Base-by-base conservation (phyloP, 108 stramenopile genomes). In the Skeletonema tropicum region DNA sequence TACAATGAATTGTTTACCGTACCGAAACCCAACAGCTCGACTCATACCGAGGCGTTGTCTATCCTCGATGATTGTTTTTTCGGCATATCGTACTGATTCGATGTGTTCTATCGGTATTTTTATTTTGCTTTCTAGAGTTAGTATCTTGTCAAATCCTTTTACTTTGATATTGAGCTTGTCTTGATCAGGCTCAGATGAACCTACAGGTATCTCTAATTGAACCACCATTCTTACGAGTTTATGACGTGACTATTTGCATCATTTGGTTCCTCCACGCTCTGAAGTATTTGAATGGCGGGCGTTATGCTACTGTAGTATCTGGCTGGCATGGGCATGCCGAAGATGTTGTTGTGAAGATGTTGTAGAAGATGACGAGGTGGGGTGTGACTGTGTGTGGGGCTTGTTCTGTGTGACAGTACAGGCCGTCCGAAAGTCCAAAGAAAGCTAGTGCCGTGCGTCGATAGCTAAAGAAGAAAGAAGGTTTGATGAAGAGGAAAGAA, bases 31-130 rank as follows among this genome's bases (percentile, higher is more conserved):
- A 23, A 55, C 52, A 55, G 52, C 21, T 23, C 52, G 52, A 55
- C 52, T 55, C 52, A 55, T 55, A 55, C 52, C 21, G 23, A 55
- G 52, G 25, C 52, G 52, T 55, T 9, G 19, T 25, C 52, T 55
- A 55, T 55, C 52, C 23, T 55, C 52, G 10, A 55, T 55, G 21
- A 55, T 55, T 55, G 52, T 55, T 25, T 21, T 21, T 55, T 55
- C 52, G 23, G 52, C 52, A 55, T 55, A 55, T 25, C 52, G 52
- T 23, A 55, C 2, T 9, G 52, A 55, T 21, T 21, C 19, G 0
- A 55, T 55, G 52, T 55, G 15, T 11, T 10, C n/a, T 21, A 55
- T 55, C 2, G 21, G 52, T 23, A 55, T 55, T 55, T 55, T 55
- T 4, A 55, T 55, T 23, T 55, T 55, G n/a, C 52, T 55, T 55